Base-by-base conservation (phyloP, 148 eudicot genomes). In the Camellia sinensis region DNA sequence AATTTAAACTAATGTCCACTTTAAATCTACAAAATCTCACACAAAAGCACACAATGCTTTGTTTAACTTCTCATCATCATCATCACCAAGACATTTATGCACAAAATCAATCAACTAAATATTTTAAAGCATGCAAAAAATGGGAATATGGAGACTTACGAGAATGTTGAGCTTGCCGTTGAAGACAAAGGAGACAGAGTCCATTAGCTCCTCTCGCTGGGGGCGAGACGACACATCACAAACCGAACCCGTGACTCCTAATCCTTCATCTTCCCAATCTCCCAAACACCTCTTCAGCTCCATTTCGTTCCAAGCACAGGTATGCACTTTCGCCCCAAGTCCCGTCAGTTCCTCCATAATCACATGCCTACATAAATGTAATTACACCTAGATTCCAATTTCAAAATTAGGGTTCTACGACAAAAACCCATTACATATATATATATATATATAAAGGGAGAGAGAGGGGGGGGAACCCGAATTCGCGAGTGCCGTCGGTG, bases 401-500 rank as follows among this genome's bases (percentile, higher is more conserved):
- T 46, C 69, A 13, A 77, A 69, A 72, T 50, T 14, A 50, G 65
- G 79, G 79, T 29, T 64, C 21, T n/a, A 78, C 37, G 1, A 29
- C 37, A 29, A 29, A 29, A 29, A 29, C 37, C 37, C 37, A 29
- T 29, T 29, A 29, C 37, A 29, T 29, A 29, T 29, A 29, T 29
- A 29, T 29, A 29, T 29, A 29, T 29, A 29, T 29, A 29, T 29
- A 29, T 0, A 69, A 17, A 46, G 46, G 53, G 64, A 45, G 71
- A 66, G 56, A n/a, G 60, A 60, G 1, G 37, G 67, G 43, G 37
- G 37, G n/a, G n/a, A 56, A 89, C 94, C 92, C 92, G 66, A 89
- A 89, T 68, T 92, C 94, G 29, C 92, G 89, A 57, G 91, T 89
- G 82, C 92, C 94, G 63, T 91, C 94, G 56, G 94, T 91, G 81